Evolutionary conservation across 192 early-diverging fungal genomes (phyloP).

Genomic region (Helicostylum pulchrum): DNA sequence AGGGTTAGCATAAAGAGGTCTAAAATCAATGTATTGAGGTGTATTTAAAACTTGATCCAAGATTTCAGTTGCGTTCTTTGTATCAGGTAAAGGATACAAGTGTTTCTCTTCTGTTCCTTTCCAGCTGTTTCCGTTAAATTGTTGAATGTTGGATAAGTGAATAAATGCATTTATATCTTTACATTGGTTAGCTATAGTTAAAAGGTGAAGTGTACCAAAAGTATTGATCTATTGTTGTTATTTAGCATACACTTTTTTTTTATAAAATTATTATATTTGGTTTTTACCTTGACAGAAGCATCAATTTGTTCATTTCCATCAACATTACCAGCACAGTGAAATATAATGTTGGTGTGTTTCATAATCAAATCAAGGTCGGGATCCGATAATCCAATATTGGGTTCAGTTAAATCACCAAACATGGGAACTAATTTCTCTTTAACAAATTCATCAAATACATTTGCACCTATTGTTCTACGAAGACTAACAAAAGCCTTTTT

Average conservation of each 20-base stretch:
- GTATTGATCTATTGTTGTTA: constrained; percentile 25
- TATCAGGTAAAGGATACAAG: constrained; percentile 12
- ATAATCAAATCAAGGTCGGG: constrained; percentile 37
- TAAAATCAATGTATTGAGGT: not conserved
- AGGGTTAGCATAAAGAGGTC: constrained; percentile 37
- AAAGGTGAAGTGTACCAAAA: constrained; percentile 24
- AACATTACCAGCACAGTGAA: constrained; percentile 49
- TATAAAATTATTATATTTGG: not conserved
- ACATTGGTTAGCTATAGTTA: constrained; percentile 33
- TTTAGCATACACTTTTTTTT: not conserved
- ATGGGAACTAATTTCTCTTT: constrained; percentile 43
- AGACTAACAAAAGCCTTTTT: constrained; percentile 41
- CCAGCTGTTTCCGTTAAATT: not conserved
- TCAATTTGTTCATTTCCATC: constrained; percentile 45
- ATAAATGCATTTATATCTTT: constrained; percentile 26
- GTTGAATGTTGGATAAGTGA: constrained; percentile 26
- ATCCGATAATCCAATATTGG: constrained; percentile 34
- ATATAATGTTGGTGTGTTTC: constrained; percentile 39
- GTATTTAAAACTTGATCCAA: constrained; percentile 2
- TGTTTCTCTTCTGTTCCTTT: not conserved
- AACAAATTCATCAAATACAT: constrained; percentile 36
- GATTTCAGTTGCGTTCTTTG: constrained; percentile 20
- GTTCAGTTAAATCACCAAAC: constrained; percentile 37
- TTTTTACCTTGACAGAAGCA: constrained; percentile 43
- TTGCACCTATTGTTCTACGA: constrained; percentile 26